phyloP scores from a whole-genome alignment of 75 land plant genomes.

The Isoetes taiwanensis region DNA sequence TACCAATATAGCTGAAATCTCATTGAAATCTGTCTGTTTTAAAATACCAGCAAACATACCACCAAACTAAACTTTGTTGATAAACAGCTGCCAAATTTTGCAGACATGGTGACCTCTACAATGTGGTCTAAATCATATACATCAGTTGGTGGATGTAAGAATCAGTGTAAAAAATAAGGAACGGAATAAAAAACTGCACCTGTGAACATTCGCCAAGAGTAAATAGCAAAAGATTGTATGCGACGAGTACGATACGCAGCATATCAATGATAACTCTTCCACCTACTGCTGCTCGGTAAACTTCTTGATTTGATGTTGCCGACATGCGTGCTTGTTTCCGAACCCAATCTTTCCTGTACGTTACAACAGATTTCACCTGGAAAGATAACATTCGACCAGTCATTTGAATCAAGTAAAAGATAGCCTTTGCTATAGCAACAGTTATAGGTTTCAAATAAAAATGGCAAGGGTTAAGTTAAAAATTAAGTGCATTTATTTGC shows the following conservation, averaged over 20 bases:
- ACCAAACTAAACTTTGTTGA: no score
- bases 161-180: neutral
- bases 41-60: no score
- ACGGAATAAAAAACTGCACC: conserved; percentile 8
- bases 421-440: neutral
- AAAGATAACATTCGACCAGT: no score
- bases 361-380: conserved; percentile 32
- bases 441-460: neutral
- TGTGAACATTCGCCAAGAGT: conserved; percentile 28
- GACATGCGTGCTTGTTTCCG: conserved; percentile 27
- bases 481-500: no score
- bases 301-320: conserved; percentile 30
- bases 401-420: no score
- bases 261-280: conserved; percentile 28
- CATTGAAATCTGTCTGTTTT: no score
- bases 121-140: conserved; percentile 4
- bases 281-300: conserved; percentile 16
- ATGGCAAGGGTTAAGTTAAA: no score
- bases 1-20: no score
- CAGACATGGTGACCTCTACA: neutral
- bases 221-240: conserved; percentile 26
- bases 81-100: neutral
- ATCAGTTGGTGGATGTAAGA: neutral
- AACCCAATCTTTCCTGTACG: conserved; percentile 31
- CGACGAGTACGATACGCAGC: conserved; percentile 24